Conservation (phyloP, 768 basidiomycete species). For the Calocera cornea region DNA sequence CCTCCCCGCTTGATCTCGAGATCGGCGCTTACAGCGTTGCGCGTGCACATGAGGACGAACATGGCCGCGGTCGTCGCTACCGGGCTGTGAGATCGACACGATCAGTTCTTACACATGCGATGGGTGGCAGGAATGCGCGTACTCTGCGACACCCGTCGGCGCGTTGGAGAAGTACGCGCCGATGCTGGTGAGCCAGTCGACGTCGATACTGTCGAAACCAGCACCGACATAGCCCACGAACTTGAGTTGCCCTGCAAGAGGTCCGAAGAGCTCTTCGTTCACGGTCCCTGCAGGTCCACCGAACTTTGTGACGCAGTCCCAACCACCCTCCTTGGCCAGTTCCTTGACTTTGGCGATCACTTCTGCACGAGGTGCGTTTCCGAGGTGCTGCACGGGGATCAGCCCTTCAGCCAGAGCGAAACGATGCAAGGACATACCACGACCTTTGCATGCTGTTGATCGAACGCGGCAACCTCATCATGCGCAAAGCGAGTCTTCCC, state of each 20-base stretch:
- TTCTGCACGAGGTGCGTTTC: not conserved
- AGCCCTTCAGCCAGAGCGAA: not conserved
- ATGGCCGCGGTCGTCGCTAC: conserved; percentile 11
- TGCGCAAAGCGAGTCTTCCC: not conserved
- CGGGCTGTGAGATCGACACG: not conserved
- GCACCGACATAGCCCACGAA: conserved; percentile 19
- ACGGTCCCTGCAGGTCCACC: conserved; percentile 4
- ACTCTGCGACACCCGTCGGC: conserved; percentile 16
- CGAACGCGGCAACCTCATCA: not conserved
- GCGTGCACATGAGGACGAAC: conserved; percentile 12
- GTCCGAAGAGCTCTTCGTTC: conserved; percentile 12
- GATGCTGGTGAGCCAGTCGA: conserved; percentile 20
- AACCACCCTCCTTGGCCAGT: not conserved
- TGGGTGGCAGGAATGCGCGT: conserved; percentile 1
- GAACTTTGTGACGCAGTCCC: not conserved
- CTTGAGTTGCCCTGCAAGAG: not conserved
- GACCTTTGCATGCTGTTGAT: not conserved
- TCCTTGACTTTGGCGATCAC: not conserved
- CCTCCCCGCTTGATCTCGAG: conserved; percentile 13
- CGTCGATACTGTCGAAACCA: conserved; percentile 25
- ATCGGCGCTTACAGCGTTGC: not conserved
- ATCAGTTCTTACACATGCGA: not conserved
- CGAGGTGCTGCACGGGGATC: not conserved
- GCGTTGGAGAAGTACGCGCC: conserved; percentile 18
- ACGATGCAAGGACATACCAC: not conserved